Base-by-base conservation (phyloP, 2,329 filamentous ascomycete species). In the Cladophialophora bantiana region DNA sequence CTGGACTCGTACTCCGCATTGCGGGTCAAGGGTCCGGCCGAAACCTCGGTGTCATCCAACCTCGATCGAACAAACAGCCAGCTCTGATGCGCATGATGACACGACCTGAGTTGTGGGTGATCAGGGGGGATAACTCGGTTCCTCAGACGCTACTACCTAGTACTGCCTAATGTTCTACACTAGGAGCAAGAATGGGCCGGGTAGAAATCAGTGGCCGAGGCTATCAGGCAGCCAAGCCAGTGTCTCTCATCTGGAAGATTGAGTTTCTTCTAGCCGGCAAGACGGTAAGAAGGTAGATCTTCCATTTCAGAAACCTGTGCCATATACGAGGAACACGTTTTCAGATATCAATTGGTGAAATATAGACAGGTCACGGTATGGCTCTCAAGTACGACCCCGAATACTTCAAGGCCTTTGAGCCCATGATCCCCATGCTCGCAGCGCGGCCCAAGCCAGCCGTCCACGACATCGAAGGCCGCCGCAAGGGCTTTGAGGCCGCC, bases 401-500 rank as follows among this genome's bases (percentile, higher is more conserved):
- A 20, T 66, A 45, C 35, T 60, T 62, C 45, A 45, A 59, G 56
- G 58, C 52, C 58, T 57, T 66, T 38, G 64, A 54, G 50, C 64
- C 64, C 9, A 12, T 61, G 10, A 53, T 66, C n/a, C 58, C 64
- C 15, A 26, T 57, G 5, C 36, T 66, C 13, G 42, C 35, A 1
- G 50, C 64, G 10, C 38, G n/a, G 48, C 64, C 64, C n/a, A 35
- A 50, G 15, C 50, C 58, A 10, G 38, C 45, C 38, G 36, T 62
- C 18, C 64, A 66, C 36, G 64, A 66, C 31, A n/a, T 61, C 15
- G 35, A 61, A 57, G 38, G 13, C 35, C 48, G 48, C 26, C 64
- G 64, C 7, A 26, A 50, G 18, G 38, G 53, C 31, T 31, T 58
- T 13, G 54, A 58, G 26, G 40, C 38, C 10, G 48, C 32, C 31